Evolutionary conservation across 2,329 filamentous ascomycete species (phyloP), one percentile per base, ranked within the genome.

Genomic region (Graphilbum fragrans): DNA sequence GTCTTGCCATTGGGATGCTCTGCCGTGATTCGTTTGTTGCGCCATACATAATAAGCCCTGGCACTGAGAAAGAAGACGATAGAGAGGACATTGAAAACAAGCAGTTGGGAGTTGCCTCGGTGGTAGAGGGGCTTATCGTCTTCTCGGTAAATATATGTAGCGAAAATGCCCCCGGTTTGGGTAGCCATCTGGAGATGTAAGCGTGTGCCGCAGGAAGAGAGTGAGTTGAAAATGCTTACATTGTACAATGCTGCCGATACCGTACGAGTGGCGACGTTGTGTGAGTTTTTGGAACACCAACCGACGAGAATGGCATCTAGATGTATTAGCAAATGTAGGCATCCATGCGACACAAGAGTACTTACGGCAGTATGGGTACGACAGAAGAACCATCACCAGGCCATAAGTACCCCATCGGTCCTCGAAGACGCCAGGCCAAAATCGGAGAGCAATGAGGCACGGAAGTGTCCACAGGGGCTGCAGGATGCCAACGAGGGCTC

Each of bases 291-390:
- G 4, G 70, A 74, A 2, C 65, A 70, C 63, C 72, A 73, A 0
- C 69, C 74, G 0, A 77, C 74, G 2, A 76, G 57, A 23, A 80
- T 71, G 0, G 76, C 72, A 51, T 80, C 67, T 47, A 20, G 5
- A 27, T 12, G 9, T 7, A 5, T 32, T 32, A 32, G 23, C 23
- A 27, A 27, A 7, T 27, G 7, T 27, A 12, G n/a, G n/a, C n/a
- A n/a, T n/a, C n/a, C n/a, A n/a, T n/a, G n/a, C n/a, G n/a, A n/a
- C n/a, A n/a, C n/a, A n/a, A n/a, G n/a, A n/a, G n/a, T n/a, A 70
- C 0, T 74, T 11, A 43, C 41, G 41, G 45, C 61, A 69, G 50
- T 77, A 77, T 0, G 72, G 72, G 41, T 74, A 72, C 0, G 66
- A 67, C 1, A 72, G 55, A 1, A 76, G 52, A 0, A 67, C 57